Evolutionary conservation across 441 rosid genomes (phyloP), one percentile per base, ranked within the genome.

Genomic region (Populus hybrid): DNA sequence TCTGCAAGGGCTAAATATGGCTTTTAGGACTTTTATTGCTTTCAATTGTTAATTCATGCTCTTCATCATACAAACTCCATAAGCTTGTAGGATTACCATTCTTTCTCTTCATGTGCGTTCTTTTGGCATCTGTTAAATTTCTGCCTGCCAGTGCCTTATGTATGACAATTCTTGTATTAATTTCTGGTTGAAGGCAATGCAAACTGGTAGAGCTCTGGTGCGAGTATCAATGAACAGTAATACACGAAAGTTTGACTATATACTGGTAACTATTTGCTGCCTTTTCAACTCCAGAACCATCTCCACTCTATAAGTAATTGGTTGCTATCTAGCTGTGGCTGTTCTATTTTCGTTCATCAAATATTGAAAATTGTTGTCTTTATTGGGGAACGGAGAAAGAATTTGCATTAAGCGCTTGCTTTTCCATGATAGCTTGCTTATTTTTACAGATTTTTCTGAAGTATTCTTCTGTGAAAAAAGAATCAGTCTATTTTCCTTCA

Each of bases 161-260:
- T 78, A 72, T 80, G 72, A 63, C 72, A 71, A 72, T 67, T 68
- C 70, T 28, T 57, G 26, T 65, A 67, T 74, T 67, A 30, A 73
- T 79, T 85, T 86, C 69, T 79, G 75, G 82, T 85, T 87, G 85
- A 83, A 95, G 99, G 99, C 94, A 77, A 72, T 86, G 76, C 90
- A 82, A 74, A 88, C 87, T 38, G 99, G 99, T 28, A 91, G 87
- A 84, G 95, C 97, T 84, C 94, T 95, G 65, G 81, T 95, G 57
- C 89, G 91, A 81, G 90, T 89, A 68, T 91, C 95, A 75, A 85
- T 90, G 75, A 84, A 82, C 76, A 79, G 74, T 74, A 84, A 64
- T 80, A 87, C 84, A 61, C 84, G 66, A 81, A 94, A 94, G 86
- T 89, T 95, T 59, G 97, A 92, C 85, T 92, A 92, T 83, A 53